These are phyloP conservation scores for Backusella macrospora DNA, from an alignment of 192 early-diverging fungal species.

Conservation along the genomic window DNA sequence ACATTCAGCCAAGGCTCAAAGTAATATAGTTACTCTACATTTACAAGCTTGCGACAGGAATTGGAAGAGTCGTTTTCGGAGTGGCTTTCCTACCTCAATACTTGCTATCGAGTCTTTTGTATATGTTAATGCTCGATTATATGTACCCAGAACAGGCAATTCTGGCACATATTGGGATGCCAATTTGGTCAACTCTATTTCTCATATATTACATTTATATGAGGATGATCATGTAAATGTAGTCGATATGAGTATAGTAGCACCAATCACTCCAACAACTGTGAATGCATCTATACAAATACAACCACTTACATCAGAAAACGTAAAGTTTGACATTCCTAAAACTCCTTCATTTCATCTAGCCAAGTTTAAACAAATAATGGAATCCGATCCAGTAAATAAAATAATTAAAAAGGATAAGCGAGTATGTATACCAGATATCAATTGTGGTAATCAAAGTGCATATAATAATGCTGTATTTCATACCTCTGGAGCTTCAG, in stretches of 20 bases:
- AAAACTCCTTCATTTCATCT: not conserved
- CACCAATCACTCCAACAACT: not conserved
- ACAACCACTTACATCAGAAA: not conserved
- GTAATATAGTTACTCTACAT: not conserved
- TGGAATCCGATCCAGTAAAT: not conserved
- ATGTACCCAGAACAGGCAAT: not conserved
- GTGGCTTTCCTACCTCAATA: not conserved
- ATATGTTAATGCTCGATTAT: constrained; percentile 8
- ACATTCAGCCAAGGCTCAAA: not conserved
- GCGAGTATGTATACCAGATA: too few species aligned
- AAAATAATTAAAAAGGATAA: not conserved
- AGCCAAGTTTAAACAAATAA: not conserved
- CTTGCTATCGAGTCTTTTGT: constrained; percentile 8
- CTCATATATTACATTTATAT: constrained; percentile 13
- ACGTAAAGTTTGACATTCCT: not conserved
- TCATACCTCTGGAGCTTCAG: not conserved
- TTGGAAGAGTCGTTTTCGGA: not conserved
- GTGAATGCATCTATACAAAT: not conserved
- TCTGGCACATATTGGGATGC: not conserved
- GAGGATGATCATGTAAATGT: not conserved
- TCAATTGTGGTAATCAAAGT: not conserved
- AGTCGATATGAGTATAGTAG: not conserved
- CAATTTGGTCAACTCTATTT: not conserved
- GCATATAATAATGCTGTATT: not conserved
- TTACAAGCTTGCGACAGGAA: not conserved